Percentiles rank a stretch among this genome's conserved stretches.
These are phyloP conservation scores for Claviceps digitariae DNA, from an alignment of 2,329 filamentous ascomycete genomes.

Conservation along the genomic window DNA sequence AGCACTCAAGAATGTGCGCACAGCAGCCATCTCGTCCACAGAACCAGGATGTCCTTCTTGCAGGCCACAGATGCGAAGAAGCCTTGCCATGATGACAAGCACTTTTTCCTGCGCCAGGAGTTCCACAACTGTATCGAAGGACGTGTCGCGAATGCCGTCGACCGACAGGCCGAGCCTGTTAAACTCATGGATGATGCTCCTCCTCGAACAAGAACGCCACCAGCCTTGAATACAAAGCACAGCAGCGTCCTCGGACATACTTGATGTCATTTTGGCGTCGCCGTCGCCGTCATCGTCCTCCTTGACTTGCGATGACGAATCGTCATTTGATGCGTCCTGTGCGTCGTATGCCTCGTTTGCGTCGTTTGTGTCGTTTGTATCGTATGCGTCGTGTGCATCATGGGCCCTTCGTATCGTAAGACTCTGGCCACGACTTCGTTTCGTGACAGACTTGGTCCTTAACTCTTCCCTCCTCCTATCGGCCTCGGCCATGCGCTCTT, in stretches of 20 bases:
- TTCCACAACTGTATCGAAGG: constrained; percentile 60
- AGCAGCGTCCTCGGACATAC: constrained; percentile 47
- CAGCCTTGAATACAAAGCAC: constrained; percentile 53
- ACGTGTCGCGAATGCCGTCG: constrained; percentile 53
- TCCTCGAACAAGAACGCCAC: constrained; percentile 50
- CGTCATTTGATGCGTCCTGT: not conserved
- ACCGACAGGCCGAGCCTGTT: constrained; percentile 53
- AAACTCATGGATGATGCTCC: constrained; percentile 51
- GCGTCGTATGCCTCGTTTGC: constrained; percentile 28
- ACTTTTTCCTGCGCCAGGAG: constrained; percentile 55
- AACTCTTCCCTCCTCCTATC: constrained; percentile 57
- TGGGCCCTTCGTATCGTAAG: constrained; percentile 35
- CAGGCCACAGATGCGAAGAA: constrained; percentile 57
- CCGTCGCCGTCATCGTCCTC: constrained; percentile 27
- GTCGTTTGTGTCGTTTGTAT: too few species aligned
- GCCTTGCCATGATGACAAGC: constrained; percentile 48
- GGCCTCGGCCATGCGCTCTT: constrained; percentile 66
- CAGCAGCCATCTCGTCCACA: constrained; percentile 54
- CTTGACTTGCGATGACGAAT: constrained; percentile 33
- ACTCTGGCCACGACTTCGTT: constrained; percentile 41
- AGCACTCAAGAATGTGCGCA: constrained; percentile 65
- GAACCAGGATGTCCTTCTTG: constrained; percentile 50
- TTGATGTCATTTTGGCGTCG: constrained; percentile 19
- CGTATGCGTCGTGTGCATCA: constrained; percentile 6
- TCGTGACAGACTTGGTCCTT: constrained; percentile 37